Percentiles rank a stretch among this genome's conserved stretches.
These are phyloP conservation scores for Ganoderma lingzhi DNA, from an alignment of 1,284 basidiomycete species.

Conservation along the genomic window DNA sequence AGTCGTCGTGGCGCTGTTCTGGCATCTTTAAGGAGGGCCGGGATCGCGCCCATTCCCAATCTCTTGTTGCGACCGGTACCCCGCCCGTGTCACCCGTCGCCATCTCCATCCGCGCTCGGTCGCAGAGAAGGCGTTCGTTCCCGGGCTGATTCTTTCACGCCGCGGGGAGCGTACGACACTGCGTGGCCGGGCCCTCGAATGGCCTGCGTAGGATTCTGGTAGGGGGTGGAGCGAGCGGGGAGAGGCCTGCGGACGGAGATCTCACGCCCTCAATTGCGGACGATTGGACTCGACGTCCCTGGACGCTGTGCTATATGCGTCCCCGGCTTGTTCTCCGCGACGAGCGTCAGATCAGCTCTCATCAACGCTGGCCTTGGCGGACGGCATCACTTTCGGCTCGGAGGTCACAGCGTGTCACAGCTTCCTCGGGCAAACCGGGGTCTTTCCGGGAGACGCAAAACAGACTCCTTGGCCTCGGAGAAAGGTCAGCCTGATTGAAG, in stretches of 20 bases:
- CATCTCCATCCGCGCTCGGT: background rate
- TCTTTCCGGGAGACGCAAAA: background rate
- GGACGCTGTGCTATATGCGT: constrained; percentile 17
- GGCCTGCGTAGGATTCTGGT: constrained; percentile 14
- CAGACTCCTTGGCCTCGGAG: background rate
- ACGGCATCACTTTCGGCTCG: constrained; percentile 7
- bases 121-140: background rate
- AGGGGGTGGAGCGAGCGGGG: background rate
- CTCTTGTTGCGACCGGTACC: background rate
- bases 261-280: constrained; percentile 12
- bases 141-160: background rate
- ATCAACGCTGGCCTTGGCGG: constrained; percentile 10
- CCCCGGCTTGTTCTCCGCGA: background rate
- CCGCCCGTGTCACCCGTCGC: constrained; percentile 5
- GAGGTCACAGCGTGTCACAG: constrained; percentile 18
- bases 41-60: constrained; percentile 17
- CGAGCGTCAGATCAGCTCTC: background rate
- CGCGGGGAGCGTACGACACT: background rate
- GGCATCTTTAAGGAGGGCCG: background rate
- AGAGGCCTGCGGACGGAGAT: background rate
- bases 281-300: constrained; percentile 13
- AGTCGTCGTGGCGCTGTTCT: background rate
- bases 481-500: background rate
- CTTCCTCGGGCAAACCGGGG: constrained; percentile 12
- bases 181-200: constrained; percentile 11